Base-by-base conservation (phyloP, 2,329 filamentous ascomycete genomes). In the Hypoxylon rubiginosum region DNA sequence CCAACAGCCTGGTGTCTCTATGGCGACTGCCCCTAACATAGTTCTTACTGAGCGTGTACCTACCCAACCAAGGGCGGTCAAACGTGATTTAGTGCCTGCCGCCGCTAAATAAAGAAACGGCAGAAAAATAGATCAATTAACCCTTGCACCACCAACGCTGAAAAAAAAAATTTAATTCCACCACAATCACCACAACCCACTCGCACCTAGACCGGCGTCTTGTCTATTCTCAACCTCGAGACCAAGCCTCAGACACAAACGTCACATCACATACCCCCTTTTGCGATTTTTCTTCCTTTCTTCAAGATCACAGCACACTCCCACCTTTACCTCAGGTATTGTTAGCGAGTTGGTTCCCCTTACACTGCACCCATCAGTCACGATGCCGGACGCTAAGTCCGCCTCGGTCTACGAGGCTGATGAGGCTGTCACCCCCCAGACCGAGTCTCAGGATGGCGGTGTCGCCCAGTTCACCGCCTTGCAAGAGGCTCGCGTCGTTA, bases 401-500 rank as follows among this genome's bases (percentile, higher is more conserved):
- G 19, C 56, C 49, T 58, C 67, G 34, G 15, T 39, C 10, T 11
- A 68, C 41, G 67, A 69, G 67, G 64, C 64, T 17, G 62, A 64
- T 46, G 67, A 67, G 45, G 24, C 61, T 19, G 67, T 21, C 28
- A 45, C 51, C 43, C 24, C 49, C 3, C 54, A 30, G 2, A 54
- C n/a, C 41, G 39, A 21, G 24, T 28, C 64, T 49, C 62, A 48
- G 26, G 64, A 66, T 56, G 62, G 10, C 15, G 46, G 46, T 34
- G 28, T 60, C 28, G 17, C 53, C 9, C 45, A 43, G 24, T 60
- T 58, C 45, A 63, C 62, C 0, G 49, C 24, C 15, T 21, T 41
- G 15, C 59, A 72, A 36, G 72, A 74, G 62, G 64, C 58, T 15
- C 70, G 69, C 3, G 69, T 74, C 8, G 72, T 74, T 13, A 53